These are phyloP conservation scores for Euphorbia peplus DNA, from an alignment of 345 rosid genomes.

Conservation along the genomic window DNA sequence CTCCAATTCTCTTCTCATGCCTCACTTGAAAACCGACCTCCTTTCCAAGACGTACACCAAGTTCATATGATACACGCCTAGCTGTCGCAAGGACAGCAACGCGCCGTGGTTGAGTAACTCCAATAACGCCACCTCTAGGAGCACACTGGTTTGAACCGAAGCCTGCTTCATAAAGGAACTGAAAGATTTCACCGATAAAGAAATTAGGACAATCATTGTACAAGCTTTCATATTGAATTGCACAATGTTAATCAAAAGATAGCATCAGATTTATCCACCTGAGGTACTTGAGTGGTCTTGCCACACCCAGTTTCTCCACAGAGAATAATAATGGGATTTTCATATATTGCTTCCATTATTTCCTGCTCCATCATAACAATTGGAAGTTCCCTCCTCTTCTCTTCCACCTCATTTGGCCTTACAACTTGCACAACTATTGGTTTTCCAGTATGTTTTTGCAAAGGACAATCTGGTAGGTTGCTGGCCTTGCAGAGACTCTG, in stretches of 20 bases:
- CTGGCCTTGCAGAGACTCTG: constrained; percentile 18
- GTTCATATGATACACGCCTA: constrained; percentile 87
- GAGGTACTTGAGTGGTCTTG: constrained; percentile 97
- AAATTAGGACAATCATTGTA: constrained; percentile 14
- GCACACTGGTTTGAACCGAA: constrained; percentile 56
- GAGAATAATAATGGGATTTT: constrained; percentile 54
- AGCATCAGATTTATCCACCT: constrained; percentile 45
- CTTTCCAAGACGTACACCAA: constrained; percentile 75
- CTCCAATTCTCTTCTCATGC: constrained; percentile 85
- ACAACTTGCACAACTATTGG: constrained; percentile 66
- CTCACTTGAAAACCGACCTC: constrained; percentile 97
- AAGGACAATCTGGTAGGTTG: constrained; percentile 24
- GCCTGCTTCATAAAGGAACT: constrained; percentile 96
- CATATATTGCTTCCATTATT: constrained; percentile 88
- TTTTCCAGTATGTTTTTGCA: constrained; percentile 31
- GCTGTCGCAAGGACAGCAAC: constrained; percentile 97
- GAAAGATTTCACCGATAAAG: constrained; percentile 21
- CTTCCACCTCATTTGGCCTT: constrained; percentile 70
- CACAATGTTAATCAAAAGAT: constrained; percentile 3
- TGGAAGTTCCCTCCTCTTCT: constrained; percentile 76
- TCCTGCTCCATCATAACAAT: constrained; percentile 99
- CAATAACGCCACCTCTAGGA: constrained; percentile 64
- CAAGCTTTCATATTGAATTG: not conserved
- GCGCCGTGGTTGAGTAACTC: constrained; percentile 96
- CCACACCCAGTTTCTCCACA: constrained; percentile 97